Base-by-base conservation (phyloP, 1,139 yeast species). In the Diutina scorzettiae region DNA sequence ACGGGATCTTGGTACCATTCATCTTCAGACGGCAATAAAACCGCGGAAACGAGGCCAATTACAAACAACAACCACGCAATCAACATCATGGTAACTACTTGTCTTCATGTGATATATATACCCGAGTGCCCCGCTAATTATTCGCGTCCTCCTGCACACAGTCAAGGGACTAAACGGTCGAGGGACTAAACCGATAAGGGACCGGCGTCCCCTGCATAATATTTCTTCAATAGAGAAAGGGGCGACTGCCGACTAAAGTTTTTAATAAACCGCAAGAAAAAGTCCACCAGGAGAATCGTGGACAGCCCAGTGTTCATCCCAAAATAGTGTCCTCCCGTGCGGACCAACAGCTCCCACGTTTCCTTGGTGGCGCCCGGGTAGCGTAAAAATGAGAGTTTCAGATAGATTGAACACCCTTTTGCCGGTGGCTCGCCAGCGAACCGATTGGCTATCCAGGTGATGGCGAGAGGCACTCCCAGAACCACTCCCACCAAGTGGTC, bases 401-500 rank as follows among this genome's bases (percentile, higher is more conserved):
- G 16, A 4, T 23, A 16, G 3, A 6, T 5, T 4, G 25, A 18
- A 34, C 39, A 34, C n/a, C 39, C 39, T 7, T 21, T 19, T 9
- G 23, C 39, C 28, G 39, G 28, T 3, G 27, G 28, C 6, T 23
- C 16, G 6, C 24, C 27, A 8, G 28, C 19, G 20, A 34, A 34
- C 20, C 39, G 39, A n/a, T 34, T 28, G 20, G 8, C 16, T 5
- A 34, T 34, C 39, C 39, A 34, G 7, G 39, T 34, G n/a, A 34
- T 34, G 17, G 39, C 39, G 9, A 34, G 24, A 1, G 39, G 39
- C 8, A 34, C 39, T 21, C 39, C 39, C 39, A 23, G 28, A 3
- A 34, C 39, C 20, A 34, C 39, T 7, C 39, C 39, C 5, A 34
- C 23, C 39, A 34, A 14, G 24, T 34, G 39, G 12, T 34, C 39